A percentile compares a stretch with the other conserved stretches of the same genome.
Conservation (phyloP, 2,329 filamentous ascomycete species). For the Cladorrhinum sp. region DNA sequence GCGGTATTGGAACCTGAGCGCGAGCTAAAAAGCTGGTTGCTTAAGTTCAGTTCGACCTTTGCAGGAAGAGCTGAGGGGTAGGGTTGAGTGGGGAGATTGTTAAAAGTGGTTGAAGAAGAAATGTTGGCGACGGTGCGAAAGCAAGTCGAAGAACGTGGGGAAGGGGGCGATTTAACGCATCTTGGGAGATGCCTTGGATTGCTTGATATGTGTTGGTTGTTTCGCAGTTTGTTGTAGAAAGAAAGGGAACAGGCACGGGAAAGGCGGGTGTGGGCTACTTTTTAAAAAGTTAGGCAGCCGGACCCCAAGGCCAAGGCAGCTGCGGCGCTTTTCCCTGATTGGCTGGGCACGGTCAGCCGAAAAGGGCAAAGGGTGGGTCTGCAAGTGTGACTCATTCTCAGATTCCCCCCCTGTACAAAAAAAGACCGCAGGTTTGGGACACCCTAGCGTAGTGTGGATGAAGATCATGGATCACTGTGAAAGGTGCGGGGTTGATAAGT, state of each 20-base stretch:
- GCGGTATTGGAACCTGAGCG: constrained; percentile 57
- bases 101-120: constrained; percentile 40
- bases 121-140: constrained; percentile 49
- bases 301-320: constrained; percentile 25
- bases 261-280: constrained; percentile 37
- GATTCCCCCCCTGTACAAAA: not conserved
- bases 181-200: constrained; percentile 45
- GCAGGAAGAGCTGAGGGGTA: constrained; percentile 50
- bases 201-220: constrained; percentile 32
- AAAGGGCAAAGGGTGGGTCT: constrained; percentile 30
- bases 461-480: not conserved
- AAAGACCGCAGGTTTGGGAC: not conserved
- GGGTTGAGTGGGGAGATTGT: constrained; percentile 46
- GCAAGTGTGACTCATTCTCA: not conserved
- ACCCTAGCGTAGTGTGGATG: not conserved
- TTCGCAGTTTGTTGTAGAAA: constrained; percentile 36
- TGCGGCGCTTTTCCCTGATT: constrained; percentile 16
- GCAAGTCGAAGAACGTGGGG: constrained; percentile 32
- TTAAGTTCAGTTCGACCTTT: constrained; percentile 66
- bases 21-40: constrained; percentile 55
- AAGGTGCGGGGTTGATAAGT: not conserved
- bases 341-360: constrained; percentile 20
- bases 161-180: constrained; percentile 56
- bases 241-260: constrained; percentile 32
- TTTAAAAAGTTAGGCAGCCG: constrained; percentile 46